phyloP scores from a whole-genome alignment of 2,329 filamentous ascomycete species.

The Hymenoscyphus repandus region DNA sequence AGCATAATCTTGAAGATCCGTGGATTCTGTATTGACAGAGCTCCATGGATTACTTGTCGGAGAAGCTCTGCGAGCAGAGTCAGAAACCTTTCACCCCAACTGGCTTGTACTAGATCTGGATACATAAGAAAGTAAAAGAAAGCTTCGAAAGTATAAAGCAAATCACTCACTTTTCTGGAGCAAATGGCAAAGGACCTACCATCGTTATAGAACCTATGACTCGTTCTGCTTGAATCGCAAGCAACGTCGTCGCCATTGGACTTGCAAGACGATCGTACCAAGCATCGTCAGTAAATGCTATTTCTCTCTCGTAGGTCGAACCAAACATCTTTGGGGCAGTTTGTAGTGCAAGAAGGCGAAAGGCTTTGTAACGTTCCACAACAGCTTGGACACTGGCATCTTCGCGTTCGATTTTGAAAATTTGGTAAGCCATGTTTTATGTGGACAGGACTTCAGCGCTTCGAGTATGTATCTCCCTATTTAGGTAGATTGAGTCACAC shows the following conservation, averaged over 20 bases:
- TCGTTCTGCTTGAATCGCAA: constrained; percentile 26
- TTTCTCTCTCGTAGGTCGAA: constrained; percentile 35
- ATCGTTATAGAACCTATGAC: constrained; percentile 33
- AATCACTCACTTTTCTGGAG: constrained; percentile 10
- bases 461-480: too few relatives aligned
- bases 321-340: constrained; percentile 33
- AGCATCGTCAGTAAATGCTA: constrained; percentile 31
- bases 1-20: constrained; percentile 4
- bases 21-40: constrained; percentile 1
- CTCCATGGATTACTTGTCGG: constrained; percentile 19
- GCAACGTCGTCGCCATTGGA: constrained; percentile 32
- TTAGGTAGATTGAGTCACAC: too few relatives aligned
- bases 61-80: background rate
- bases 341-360: constrained; percentile 24
- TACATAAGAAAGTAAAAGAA: background rate
- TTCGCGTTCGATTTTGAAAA: constrained; percentile 23
- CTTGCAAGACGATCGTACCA: constrained; percentile 35
- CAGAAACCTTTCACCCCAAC: background rate
- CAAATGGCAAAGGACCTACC: constrained; percentile 29
- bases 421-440: constrained; percentile 22
- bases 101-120: background rate
- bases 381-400: constrained; percentile 17
- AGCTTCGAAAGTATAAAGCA: background rate
- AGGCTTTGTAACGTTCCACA: constrained; percentile 23
- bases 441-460: background rate